Conservation (phyloP, 441 rosid genomes). For the Croton setiger region DNA sequence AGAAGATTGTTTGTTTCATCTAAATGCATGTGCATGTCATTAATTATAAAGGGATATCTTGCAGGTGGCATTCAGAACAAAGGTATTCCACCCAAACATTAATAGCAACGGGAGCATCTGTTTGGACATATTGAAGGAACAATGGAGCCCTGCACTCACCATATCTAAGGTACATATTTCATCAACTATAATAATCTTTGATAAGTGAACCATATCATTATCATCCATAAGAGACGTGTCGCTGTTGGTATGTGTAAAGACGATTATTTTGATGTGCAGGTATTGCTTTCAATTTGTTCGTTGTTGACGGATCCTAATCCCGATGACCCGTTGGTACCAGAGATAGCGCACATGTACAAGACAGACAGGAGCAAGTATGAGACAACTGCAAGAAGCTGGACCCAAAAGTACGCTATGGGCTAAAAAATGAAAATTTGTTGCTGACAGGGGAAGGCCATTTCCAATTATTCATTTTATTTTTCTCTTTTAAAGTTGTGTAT, state of each 20-base stretch:
- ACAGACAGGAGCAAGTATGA: constrained; percentile 74
- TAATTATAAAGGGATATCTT: background rate
- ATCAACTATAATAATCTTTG: background rate
- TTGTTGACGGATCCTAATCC: constrained; percentile 85
- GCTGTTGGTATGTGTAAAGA: too few relatives aligned
- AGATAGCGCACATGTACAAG: constrained; percentile 89
- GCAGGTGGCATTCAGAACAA: constrained; percentile 84
- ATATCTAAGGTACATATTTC: constrained; percentile 47
- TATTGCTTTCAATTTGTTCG: constrained; percentile 76
- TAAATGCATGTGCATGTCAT: background rate
- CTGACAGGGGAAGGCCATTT: constrained; percentile 1
- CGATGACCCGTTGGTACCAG: constrained; percentile 83
- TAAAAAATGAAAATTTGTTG: constrained; percentile 21
- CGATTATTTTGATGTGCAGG: constrained; percentile 30
- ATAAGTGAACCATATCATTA: background rate
- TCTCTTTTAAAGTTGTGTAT: constrained; percentile 14
- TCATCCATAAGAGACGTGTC: too few relatives aligned
- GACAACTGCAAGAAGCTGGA: constrained; percentile 85
- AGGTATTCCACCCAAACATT: constrained; percentile 69
- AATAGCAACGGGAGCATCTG: constrained; percentile 64
- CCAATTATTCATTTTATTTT: constrained; percentile 2
- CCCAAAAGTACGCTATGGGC: constrained; percentile 90
- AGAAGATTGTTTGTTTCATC: background rate
- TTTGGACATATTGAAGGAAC: constrained; percentile 62
- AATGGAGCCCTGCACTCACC: constrained; percentile 61